phyloP scores from a whole-genome alignment of 768 basidiomycete species.

The Coprinopsis cinerea region DNA sequence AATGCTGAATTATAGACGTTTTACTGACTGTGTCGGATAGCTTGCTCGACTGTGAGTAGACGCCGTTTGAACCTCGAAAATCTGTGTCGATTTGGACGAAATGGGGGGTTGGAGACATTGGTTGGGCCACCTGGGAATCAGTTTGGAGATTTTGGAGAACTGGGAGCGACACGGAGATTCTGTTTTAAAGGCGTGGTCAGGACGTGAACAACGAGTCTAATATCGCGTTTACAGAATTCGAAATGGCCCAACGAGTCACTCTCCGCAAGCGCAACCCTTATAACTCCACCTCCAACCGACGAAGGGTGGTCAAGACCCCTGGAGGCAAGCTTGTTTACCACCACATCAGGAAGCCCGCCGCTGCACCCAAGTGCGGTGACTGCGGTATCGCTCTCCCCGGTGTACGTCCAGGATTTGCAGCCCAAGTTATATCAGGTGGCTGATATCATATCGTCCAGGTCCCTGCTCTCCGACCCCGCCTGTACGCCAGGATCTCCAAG shows the following conservation, averaged over 20 bases:
- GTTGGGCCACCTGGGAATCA: neutral
- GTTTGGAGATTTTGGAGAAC: neutral
- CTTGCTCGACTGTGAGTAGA: slow-evolving; percentile 29
- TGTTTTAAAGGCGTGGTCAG: neutral
- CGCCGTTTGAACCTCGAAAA: slow-evolving; percentile 13
- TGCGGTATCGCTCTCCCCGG: slow-evolving; percentile 92
- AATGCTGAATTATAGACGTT: slow-evolving; percentile 11
- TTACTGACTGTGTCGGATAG: slow-evolving; percentile 8
- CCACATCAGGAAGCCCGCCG: slow-evolving; percentile 91
- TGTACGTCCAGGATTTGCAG: slow-evolving; percentile 48
- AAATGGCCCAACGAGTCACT: slow-evolving; percentile 98
- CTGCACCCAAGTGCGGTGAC: slow-evolving; percentile 96
- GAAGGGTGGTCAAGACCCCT: slow-evolving; percentile 95
- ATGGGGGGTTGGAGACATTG: slow-evolving; percentile 6
- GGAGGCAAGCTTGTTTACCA: slow-evolving; percentile 98
- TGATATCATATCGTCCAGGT: slow-evolving; percentile 42
- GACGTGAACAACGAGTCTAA: neutral
- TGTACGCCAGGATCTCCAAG: slow-evolving; percentile 95
- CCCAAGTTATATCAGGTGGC: neutral
- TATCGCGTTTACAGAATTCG: slow-evolving; percentile 18
- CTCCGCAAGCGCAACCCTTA: slow-evolving; percentile 98
- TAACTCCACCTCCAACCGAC: slow-evolving; percentile 96
- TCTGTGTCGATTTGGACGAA: slow-evolving; percentile 4
- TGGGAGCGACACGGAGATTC: neutral
- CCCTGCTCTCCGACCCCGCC: slow-evolving; percentile 90